A percentile compares a stretch with the other conserved stretches of the same genome.
phyloP scores from a whole-genome alignment of 306 rosid species.

The Prunus mongolica region DNA sequence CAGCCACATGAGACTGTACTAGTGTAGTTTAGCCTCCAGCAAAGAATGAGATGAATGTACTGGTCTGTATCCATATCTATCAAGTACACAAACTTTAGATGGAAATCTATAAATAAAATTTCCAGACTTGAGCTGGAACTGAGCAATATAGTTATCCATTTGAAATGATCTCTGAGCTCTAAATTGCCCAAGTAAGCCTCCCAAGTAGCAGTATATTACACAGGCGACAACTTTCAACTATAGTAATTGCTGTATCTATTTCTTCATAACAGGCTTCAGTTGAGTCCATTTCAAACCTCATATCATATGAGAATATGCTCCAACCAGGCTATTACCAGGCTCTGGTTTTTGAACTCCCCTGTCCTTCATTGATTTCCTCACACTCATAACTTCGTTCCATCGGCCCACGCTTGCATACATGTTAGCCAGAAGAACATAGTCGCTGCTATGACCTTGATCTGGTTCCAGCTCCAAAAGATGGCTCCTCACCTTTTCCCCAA shows the following conservation, averaged over 20 bases:
- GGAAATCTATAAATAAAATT: neutral
- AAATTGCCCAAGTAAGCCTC: neutral
- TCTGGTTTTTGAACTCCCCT: conserved; percentile 49
- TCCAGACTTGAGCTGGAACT: neutral
- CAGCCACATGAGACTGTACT: neutral
- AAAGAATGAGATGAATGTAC: conserved; percentile 4
- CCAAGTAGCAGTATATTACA: neutral
- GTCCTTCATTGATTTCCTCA: conserved; percentile 45
- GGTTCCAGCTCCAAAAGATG: conserved; percentile 55
- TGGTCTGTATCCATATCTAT: neutral
- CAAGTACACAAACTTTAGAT: neutral
- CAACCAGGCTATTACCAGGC: conserved; percentile 59
- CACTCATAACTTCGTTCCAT: conserved; percentile 50
- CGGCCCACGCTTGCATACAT: conserved; percentile 60
- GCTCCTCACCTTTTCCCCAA: conserved; percentile 62
- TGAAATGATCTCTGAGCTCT: neutral
- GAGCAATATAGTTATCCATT: neutral
- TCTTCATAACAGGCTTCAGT: no score
- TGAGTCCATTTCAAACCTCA: neutral
- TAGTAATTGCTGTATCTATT: no score
- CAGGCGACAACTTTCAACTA: neutral
- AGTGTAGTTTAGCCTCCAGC: neutral
- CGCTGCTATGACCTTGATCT: conserved; percentile 50
- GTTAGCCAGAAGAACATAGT: conserved; percentile 72
- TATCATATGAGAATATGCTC: conserved; percentile 12